Evolutionary conservation across 345 rosid genomes (phyloP), one percentile per base, ranked within the genome.

Genomic region (Aethionema arabicum): DNA sequence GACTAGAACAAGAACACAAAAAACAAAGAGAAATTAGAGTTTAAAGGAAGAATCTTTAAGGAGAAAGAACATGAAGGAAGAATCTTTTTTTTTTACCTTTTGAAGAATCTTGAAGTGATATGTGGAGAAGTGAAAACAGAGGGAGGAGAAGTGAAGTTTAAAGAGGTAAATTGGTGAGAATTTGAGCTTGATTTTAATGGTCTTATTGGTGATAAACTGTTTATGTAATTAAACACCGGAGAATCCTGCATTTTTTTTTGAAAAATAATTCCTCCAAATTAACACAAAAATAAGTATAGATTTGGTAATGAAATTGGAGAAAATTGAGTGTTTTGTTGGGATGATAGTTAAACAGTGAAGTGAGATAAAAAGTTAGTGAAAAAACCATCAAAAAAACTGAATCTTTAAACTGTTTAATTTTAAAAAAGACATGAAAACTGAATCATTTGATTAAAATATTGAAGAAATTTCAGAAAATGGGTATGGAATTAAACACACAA

Each of bases 61-160:
- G 15, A 3, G 15, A 47, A 8, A 47, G 6, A 5, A 13, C 5
- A 27, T n/a, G 1, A 4, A n/a, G 7, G 52, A 83, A 74, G 85
- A 87, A 87, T 52, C 97, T 73, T 3, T 95, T 81, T 73, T 3
- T 95, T 81, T 70, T 90, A 21, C 27, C 99, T 85, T 78, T 90
- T 78, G 79, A 88, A 76, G 85, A 72, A 77, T 58, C 27, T 21
- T 21, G 60, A 64, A 44, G 71, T 78, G 62, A 81, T 61, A 78
- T 93, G 97, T n/a, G 99, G 99, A 4, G 99, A 90, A 47, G 96
- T 82, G 83, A 93, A 93, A 63, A 93, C 79, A 29, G 97, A 78
- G 0, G 96, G 97, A 57, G 83, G 81, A 1, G 96, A 83, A 57
- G 84, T 56, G 69, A 93, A 83, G 60, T 75, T 83, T 15, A 90